Evolutionary conservation across 495 filamentous ascomycete genomes (phyloP).

Genomic region (Collariella sp.): DNA sequence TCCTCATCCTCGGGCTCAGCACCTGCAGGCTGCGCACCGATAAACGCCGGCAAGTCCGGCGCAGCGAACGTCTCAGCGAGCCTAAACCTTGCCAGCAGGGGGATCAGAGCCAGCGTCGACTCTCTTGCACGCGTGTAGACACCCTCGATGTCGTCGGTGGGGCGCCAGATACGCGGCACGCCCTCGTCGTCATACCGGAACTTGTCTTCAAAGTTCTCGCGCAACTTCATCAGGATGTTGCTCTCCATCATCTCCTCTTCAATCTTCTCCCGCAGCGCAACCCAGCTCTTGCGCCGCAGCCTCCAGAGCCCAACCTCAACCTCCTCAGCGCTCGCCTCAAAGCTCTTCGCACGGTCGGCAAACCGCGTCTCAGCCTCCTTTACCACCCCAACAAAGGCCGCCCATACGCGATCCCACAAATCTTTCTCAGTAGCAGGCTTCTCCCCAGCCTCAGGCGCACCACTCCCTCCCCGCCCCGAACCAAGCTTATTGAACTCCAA

Average conservation of each 20-base stretch:
- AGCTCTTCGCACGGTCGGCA: constrained; percentile 77
- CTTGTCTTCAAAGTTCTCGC: constrained; percentile 98
- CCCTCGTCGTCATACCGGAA: constrained; percentile 96
- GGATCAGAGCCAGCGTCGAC: constrained; percentile 81
- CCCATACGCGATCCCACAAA: constrained; percentile 96
- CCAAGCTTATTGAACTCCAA: constrained; percentile 93
- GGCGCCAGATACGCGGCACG: constrained; percentile 93
- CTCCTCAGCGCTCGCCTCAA: constrained; percentile 85
- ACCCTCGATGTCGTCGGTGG: constrained; percentile 93
- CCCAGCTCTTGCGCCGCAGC: constrained; percentile 87
- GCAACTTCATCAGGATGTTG: constrained; percentile 87
- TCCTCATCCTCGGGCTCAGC: constrained; percentile 80
- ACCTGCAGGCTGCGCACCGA: constrained; percentile 69
- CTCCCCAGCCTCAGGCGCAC: constrained; percentile 68
- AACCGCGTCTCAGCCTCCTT: constrained; percentile 78
- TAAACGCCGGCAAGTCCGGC: constrained; percentile 74
- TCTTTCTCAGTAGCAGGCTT: constrained; percentile 66
- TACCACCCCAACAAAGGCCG: constrained; percentile 74
- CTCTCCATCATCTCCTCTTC: constrained; percentile 98
- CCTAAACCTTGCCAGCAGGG: constrained; percentile 76
- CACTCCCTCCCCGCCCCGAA: constrained; percentile 69
- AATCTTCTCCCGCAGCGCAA: constrained; percentile 76
- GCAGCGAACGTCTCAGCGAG: constrained; percentile 57
- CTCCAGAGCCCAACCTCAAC: constrained; percentile 91
- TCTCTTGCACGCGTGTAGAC: constrained; percentile 85